Percentiles rank a stretch among this genome's conserved stretches.
These are phyloP conservation scores for Geopyxis carbonaria DNA, from an alignment of 495 filamentous ascomycete genomes.

Conservation along the genomic window DNA sequence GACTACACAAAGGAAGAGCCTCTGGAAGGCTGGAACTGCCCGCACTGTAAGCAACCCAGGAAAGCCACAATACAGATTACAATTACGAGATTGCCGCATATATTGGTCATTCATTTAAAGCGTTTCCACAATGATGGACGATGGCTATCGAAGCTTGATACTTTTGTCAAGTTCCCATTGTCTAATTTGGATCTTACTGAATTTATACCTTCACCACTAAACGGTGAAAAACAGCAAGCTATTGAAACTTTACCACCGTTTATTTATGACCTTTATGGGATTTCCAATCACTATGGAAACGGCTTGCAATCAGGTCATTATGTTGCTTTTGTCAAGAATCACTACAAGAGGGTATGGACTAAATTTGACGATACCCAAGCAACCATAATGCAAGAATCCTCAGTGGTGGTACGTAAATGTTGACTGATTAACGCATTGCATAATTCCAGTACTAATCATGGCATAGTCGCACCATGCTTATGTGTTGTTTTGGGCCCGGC, in stretches of 20 bases:
- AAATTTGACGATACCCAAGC: slow-evolving; percentile 47
- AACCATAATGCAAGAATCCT: slow-evolving; percentile 19
- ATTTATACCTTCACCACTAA: slow-evolving; percentile 33
- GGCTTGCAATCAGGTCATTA: slow-evolving; percentile 58
- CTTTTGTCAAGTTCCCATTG: slow-evolving; percentile 50
- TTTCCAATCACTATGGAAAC: slow-evolving; percentile 48
- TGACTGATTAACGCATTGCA: background rate
- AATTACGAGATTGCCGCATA: slow-evolving; percentile 52
- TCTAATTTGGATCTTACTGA: slow-evolving; percentile 45
- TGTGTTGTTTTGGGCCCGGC: slow-evolving; percentile 22
- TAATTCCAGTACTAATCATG: slow-evolving; percentile 6
- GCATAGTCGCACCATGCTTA: slow-evolving; percentile 20
- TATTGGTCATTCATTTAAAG: slow-evolving; percentile 61
- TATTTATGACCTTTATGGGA: slow-evolving; percentile 54
- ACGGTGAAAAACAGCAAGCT: slow-evolving; percentile 23
- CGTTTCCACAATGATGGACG: slow-evolving; percentile 44
- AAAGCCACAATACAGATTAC: slow-evolving; percentile 59
- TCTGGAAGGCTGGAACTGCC: slow-evolving; percentile 53
- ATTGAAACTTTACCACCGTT: slow-evolving; percentile 44
- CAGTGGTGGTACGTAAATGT: slow-evolving; percentile 22
- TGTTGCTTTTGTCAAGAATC: slow-evolving; percentile 46
- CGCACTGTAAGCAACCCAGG: slow-evolving; percentile 47
- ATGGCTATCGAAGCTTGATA: slow-evolving; percentile 45
- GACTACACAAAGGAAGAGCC: slow-evolving; percentile 53
- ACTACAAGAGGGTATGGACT: slow-evolving; percentile 43